phyloP scores from a whole-genome alignment of 192 early-diverging fungal species.

The Cetraspora pellucida region DNA sequence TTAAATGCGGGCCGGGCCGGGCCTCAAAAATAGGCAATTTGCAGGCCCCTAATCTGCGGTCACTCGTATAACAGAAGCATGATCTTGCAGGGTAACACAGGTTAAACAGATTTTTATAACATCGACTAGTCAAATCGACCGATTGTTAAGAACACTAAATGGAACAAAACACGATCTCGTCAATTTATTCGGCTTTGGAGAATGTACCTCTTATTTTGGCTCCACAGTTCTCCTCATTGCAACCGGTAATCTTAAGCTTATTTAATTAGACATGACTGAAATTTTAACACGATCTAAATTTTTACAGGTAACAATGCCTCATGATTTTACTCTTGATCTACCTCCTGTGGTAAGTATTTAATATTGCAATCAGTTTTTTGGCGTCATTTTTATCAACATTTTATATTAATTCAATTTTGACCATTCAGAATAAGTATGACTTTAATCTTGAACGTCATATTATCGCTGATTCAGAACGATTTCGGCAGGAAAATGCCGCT shows the following conservation, averaged over 20 bases:
- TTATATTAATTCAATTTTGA: background rate
- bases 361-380: background rate
- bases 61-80: too few relatives aligned
- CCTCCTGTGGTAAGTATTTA: background rate
- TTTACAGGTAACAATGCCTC: slow-evolving; percentile 8
- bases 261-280: background rate
- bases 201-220: slow-evolving; percentile 34
- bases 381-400: background rate
- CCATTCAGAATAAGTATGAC: slow-evolving; percentile 47
- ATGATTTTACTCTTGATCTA: slow-evolving; percentile 11
- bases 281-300: background rate
- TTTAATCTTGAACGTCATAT: slow-evolving; percentile 59
- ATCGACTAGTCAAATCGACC: too few relatives aligned
- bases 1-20: too few relatives aligned
- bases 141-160: background rate
- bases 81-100: too few relatives aligned
- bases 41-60: too few relatives aligned
- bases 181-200: slow-evolving; percentile 25
- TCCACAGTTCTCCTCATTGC: slow-evolving; percentile 18
- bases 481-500: slow-evolving; percentile 39
- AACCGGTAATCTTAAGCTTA: slow-evolving; percentile 10
- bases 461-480: slow-evolving; percentile 47
- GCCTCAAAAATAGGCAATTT: too few relatives aligned
- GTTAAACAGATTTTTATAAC: too few relatives aligned
- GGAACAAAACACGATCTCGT: slow-evolving; percentile 2